Percentiles rank a stretch among this genome's conserved stretches.
These are phyloP conservation scores for Paradendryphiella salina DNA, from an alignment of 2,329 filamentous ascomycete genomes.

Conservation along the genomic window DNA sequence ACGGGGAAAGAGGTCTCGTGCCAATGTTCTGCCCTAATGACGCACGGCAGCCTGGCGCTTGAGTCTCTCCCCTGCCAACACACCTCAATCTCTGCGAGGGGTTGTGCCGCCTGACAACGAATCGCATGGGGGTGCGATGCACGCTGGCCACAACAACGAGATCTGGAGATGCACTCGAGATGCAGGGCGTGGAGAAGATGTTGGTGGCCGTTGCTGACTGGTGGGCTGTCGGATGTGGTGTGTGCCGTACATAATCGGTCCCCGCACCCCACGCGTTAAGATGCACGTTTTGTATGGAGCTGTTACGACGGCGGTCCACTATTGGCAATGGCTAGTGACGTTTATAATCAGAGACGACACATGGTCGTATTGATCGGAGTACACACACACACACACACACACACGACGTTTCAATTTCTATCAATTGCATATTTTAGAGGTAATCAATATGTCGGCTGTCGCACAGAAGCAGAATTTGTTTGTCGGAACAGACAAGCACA, in stretches of 20 bases:
- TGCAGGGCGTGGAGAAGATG: background rate
- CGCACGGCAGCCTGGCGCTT: constrained; percentile 2
- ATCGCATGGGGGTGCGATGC: background rate
- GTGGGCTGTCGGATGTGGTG: constrained; percentile 3
- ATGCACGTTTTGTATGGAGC: constrained; percentile 4
- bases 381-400: background rate
- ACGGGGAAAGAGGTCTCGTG: constrained; percentile 9
- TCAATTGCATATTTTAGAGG: background rate
- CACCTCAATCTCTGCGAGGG: background rate
- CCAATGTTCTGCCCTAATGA: constrained; percentile 1
- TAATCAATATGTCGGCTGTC: constrained; percentile 8
- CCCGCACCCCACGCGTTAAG: constrained; percentile 6
- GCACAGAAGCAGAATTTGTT: constrained; percentile 29
- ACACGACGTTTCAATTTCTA: background rate
- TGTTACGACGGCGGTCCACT: background rate
- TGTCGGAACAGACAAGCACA: constrained; percentile 41
- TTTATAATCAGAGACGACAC: constrained; percentile 2
- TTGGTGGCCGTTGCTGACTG: background rate
- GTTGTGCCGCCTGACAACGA: background rate
- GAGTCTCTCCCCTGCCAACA: background rate
- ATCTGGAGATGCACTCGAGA: background rate
- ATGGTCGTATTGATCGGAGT: background rate
- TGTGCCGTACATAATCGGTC: background rate
- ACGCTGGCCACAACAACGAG: background rate
- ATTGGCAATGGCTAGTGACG: constrained; percentile 7